A percentile compares a stretch with the other conserved stretches of the same genome.
phyloP scores from a whole-genome alignment of 2,329 filamentous ascomycete species.

The Sclerotinia nivalis region DNA sequence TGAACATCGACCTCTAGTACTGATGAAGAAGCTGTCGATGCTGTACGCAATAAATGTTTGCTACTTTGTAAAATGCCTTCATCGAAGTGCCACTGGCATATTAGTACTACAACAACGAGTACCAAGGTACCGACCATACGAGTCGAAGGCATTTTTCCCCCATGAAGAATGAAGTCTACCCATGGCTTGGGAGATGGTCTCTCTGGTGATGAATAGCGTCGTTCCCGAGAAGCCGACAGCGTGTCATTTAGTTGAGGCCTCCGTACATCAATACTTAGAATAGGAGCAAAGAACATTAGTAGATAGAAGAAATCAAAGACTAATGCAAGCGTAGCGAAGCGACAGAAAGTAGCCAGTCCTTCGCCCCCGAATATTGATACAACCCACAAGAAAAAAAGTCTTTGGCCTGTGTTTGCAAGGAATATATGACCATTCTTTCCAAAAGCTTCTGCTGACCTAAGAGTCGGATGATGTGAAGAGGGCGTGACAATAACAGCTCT shows the following conservation, averaged over 20 bases:
- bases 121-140: conserved; percentile 74
- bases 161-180: conserved; percentile 61
- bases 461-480: conserved; percentile 65
- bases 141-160: conserved; percentile 68
- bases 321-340: conserved; percentile 72
- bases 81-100: conserved; percentile 75
- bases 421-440: conserved; percentile 72
- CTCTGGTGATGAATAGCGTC: conserved; percentile 31
- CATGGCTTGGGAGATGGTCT: conserved; percentile 49
- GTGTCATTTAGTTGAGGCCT: conserved; percentile 73
- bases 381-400: conserved; percentile 64
- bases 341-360: conserved; percentile 72
- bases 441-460: conserved; percentile 71
- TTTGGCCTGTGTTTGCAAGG: conserved; percentile 66
- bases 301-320: conserved; percentile 77
- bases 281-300: conserved; percentile 76
- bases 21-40: conserved; percentile 35
- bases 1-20: conserved; percentile 62
- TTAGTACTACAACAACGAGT: conserved; percentile 69
- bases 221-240: conserved; percentile 47
- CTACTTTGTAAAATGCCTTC: conserved; percentile 47
- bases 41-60: neutral
- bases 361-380: conserved; percentile 56
- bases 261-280: conserved; percentile 76
- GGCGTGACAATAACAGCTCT: conserved; percentile 75